Evolutionary conservation across 331 rosid species (phyloP).

Genomic region (Malus hybrid): DNA sequence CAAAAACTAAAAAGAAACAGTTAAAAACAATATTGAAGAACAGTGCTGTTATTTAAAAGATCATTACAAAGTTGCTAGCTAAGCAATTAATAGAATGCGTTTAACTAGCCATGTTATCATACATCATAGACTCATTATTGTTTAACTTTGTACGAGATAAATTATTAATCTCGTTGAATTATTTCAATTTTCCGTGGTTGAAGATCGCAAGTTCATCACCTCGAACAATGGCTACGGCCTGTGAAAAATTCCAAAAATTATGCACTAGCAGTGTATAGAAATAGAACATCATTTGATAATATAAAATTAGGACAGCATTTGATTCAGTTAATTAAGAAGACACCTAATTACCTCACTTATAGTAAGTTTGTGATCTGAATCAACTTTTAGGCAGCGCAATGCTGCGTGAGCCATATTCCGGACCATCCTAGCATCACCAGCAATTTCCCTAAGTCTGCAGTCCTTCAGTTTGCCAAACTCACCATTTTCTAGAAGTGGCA

Average conservation of each 20-base stretch:
- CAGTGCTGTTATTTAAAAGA: neutral
- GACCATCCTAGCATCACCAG: slow-evolving; percentile 10
- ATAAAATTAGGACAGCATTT: neutral
- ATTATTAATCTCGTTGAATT: neutral
- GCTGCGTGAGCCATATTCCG: slow-evolving; percentile 20
- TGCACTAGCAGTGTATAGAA: neutral
- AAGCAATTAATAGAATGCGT: neutral
- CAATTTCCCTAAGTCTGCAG: slow-evolving; percentile 12
- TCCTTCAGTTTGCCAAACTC: slow-evolving; percentile 16
- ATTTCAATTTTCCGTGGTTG: neutral
- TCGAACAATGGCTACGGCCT: slow-evolving; percentile 25
- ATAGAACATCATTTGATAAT: neutral
- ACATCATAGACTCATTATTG: neutral
- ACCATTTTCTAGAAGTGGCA: slow-evolving; percentile 17
- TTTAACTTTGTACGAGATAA: too few relatives aligned
- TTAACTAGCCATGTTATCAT: neutral
- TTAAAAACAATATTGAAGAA: too few relatives aligned
- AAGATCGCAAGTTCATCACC: slow-evolving; percentile 12
- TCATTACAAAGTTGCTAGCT: neutral
- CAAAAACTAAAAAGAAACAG: too few relatives aligned
- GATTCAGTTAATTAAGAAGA: neutral
- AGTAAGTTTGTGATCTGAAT: slow-evolving; percentile 4
- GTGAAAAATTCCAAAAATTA: neutral
- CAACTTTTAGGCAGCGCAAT: slow-evolving; percentile 15
- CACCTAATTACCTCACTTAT: slow-evolving; percentile 19